Percentiles rank a stretch among this genome's conserved stretches.
Conservation (phyloP, 2,329 filamentous ascomycete species). For the Colletotrichum sp. region DNA sequence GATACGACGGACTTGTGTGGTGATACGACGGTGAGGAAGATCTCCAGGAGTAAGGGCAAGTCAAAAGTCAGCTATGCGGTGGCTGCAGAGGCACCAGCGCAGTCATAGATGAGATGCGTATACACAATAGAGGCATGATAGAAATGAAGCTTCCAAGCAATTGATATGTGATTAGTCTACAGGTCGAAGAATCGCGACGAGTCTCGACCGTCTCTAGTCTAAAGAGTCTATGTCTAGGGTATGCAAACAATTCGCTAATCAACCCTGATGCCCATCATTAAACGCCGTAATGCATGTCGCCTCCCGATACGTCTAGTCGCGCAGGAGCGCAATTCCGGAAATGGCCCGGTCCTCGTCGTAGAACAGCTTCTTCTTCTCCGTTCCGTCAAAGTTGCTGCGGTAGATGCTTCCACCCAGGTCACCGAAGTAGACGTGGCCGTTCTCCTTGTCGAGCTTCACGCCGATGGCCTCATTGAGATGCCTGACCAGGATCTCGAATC, state of each 20-base stretch:
- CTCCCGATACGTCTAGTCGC: neutral
- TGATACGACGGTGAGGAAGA: conserved; percentile 69
- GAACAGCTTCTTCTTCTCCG: conserved; percentile 29
- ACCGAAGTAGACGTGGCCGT: conserved; percentile 40
- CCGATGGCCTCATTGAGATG: conserved; percentile 53
- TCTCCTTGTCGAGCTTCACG: conserved; percentile 41
- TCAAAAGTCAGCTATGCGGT: conserved; percentile 60
- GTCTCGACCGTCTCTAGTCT: neutral
- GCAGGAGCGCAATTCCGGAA: neutral
- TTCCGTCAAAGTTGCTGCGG: conserved; percentile 35
- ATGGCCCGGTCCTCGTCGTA: conserved; percentile 14
- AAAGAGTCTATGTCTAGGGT: neutral
- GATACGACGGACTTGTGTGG: conserved; percentile 63
- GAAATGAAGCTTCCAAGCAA: neutral
- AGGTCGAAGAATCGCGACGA: neutral
- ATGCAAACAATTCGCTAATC: neutral
- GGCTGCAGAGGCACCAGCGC: neutral
- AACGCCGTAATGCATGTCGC: neutral
- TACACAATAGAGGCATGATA: neutral
- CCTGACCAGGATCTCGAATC: conserved; percentile 32
- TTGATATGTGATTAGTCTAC: neutral
- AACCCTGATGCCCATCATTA: neutral
- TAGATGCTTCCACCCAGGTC: conserved; percentile 46
- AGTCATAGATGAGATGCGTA: neutral
- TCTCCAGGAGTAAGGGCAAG: conserved; percentile 67